A percentile compares a stretch with the other conserved stretches of the same genome.
phyloP scores from a whole-genome alignment of 345 rosid species.

The Cardamine occulta region DNA sequence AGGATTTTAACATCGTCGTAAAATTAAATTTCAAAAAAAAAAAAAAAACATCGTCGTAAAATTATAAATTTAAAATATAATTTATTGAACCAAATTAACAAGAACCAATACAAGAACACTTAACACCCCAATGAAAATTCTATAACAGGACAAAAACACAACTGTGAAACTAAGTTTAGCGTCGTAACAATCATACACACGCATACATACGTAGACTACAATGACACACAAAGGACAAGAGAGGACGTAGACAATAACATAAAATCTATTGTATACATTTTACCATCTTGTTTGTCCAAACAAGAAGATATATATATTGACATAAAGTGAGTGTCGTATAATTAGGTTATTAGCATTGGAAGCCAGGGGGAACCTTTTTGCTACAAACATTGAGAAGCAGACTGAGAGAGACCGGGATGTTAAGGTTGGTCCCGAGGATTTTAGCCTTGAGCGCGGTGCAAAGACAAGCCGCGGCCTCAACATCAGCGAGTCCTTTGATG shows the following conservation, averaged over 20 bases:
- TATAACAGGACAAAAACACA: constrained; percentile 7
- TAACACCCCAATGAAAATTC: constrained; percentile 5
- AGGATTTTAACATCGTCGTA: neutral
- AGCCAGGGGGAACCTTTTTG: constrained; percentile 45
- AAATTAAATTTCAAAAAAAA: too few species aligned
- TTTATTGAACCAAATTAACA: constrained; percentile 23
- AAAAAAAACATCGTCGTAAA: neutral
- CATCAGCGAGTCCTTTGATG: constrained; percentile 51
- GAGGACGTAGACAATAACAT: neutral
- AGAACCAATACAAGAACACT: constrained; percentile 20
- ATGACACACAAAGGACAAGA: constrained; percentile 5
- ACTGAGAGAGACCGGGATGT: constrained; percentile 51
- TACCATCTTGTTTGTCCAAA: constrained; percentile 13
- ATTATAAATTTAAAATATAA: neutral
- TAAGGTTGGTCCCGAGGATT: constrained; percentile 52
- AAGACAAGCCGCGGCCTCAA: constrained; percentile 64
- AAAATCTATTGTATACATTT: neutral
- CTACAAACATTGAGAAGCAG: constrained; percentile 53
- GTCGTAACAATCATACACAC: neutral
- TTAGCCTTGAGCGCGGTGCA: constrained; percentile 58
- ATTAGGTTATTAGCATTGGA: constrained; percentile 47
- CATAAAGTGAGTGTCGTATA: constrained; percentile 16
- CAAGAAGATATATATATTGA: constrained; percentile 24
- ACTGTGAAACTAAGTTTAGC: neutral
- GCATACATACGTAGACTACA: neutral